phyloP scores from a whole-genome alignment of 1,139 yeast species.

The Taiozyma sp. region DNA sequence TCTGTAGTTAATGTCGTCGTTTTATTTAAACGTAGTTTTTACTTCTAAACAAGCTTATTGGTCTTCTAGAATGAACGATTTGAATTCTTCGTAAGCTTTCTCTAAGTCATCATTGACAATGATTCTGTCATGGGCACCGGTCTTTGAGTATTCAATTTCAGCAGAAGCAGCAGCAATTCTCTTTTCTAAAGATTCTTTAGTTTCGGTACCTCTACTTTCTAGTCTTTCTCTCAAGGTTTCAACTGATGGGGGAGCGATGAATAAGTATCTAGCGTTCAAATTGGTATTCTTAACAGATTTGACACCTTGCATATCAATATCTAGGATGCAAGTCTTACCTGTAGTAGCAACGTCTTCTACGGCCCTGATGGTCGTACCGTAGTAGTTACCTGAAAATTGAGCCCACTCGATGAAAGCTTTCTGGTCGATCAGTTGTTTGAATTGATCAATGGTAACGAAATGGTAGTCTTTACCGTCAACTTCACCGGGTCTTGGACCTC shows the following conservation, averaged over 20 bases:
- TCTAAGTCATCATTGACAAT: conserved; percentile 91
- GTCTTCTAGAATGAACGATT: conserved; percentile 55
- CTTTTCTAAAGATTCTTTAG: conserved; percentile 74
- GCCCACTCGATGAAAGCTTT: conserved; percentile 95
- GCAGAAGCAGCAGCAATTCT: conserved; percentile 82
- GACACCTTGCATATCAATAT: conserved; percentile 99
- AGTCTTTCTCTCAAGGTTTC: conserved; percentile 71
- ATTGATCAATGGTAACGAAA: conserved; percentile 72
- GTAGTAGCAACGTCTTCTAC: conserved; percentile 52
- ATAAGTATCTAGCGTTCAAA: conserved; percentile 78
- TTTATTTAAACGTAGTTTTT: neutral
- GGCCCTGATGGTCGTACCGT: conserved; percentile 86
- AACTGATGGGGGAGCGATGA: conserved; percentile 88
- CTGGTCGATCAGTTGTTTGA: conserved; percentile 66
- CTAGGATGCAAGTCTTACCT: conserved; percentile 79
- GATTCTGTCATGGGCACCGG: conserved; percentile 87
- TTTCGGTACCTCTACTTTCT: conserved; percentile 90
- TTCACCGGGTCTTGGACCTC: conserved; percentile 91
- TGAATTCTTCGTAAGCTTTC: conserved; percentile 76
- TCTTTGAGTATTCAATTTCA: conserved; percentile 81
- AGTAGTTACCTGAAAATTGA: conserved; percentile 93
- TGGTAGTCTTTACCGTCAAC: conserved; percentile 84
- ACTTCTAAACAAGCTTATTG: neutral
- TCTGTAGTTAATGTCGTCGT: neutral
- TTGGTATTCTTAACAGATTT: conserved; percentile 79